Percentiles rank a stretch among this genome's conserved stretches.
Conservation (phyloP, 2,329 filamentous ascomycete genomes). For the Botrytis porri region DNA sequence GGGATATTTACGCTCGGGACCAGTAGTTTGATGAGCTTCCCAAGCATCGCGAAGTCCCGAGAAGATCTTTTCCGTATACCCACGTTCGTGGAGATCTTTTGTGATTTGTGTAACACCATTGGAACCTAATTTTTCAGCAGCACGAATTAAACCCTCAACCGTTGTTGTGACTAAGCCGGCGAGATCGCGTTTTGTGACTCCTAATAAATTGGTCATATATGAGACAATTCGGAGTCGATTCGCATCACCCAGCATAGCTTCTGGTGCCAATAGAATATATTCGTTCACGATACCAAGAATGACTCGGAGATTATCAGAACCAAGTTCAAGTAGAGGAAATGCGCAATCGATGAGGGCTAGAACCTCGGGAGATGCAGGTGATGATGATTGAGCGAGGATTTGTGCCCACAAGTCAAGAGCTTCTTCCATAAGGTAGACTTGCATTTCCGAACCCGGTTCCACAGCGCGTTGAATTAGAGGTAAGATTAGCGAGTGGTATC, state of each 20-base stretch:
- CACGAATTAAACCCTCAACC: slow-evolving; percentile 63
- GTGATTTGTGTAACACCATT: slow-evolving; percentile 61
- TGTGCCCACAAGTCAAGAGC: slow-evolving; percentile 85
- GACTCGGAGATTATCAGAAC: slow-evolving; percentile 59
- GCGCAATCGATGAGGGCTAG: slow-evolving; percentile 59
- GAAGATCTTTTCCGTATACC: slow-evolving; percentile 62
- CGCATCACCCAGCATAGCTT: slow-evolving; percentile 59
- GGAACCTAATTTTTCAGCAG: slow-evolving; percentile 57
- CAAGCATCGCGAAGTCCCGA: slow-evolving; percentile 64
- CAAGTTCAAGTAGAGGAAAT: slow-evolving; percentile 64
- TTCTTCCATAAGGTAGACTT: slow-evolving; percentile 85
- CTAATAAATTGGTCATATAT: slow-evolving; percentile 50
- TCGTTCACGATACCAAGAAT: slow-evolving; percentile 65
- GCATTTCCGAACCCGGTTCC: slow-evolving; percentile 69
- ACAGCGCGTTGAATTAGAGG: slow-evolving; percentile 80
- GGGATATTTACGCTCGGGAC: slow-evolving; percentile 68
- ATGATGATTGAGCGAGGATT: slow-evolving; percentile 63
- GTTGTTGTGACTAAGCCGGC: slow-evolving; percentile 57
- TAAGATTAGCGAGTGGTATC: slow-evolving; percentile 76
- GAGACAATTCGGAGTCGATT: slow-evolving; percentile 50
- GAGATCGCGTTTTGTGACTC: slow-evolving; percentile 55
- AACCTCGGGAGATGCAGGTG: slow-evolving; percentile 61
- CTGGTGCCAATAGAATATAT: slow-evolving; percentile 68
- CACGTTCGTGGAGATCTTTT: slow-evolving; percentile 61
- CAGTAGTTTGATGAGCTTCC: slow-evolving; percentile 76